A percentile compares a stretch with the other conserved stretches of the same genome.
Conservation (phyloP, 2,329 filamentous ascomycete genomes). For the Aspergillus alliaceus region DNA sequence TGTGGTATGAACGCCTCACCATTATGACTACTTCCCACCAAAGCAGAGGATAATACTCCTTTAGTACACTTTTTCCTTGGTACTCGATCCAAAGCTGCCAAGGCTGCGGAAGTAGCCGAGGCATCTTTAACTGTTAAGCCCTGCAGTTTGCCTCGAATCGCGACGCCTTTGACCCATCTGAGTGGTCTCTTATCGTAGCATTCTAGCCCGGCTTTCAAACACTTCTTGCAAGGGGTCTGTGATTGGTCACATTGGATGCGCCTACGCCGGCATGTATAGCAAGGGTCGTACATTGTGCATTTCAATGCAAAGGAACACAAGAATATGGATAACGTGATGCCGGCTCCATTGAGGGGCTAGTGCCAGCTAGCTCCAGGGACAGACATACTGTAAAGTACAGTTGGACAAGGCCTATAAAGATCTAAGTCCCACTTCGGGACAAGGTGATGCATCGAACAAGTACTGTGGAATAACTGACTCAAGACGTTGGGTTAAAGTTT, state of each 20-base stretch:
- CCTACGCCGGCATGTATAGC: slow-evolving; percentile 38
- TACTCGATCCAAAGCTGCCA: neutral
- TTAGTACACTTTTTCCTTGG: neutral
- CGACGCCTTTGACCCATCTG: slow-evolving; percentile 38
- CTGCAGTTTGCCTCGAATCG: slow-evolving; percentile 33
- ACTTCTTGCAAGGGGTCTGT: slow-evolving; percentile 32
- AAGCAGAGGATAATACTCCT: neutral
- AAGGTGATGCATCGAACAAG: neutral
- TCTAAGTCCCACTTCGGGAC: neutral
- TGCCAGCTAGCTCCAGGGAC: neutral
- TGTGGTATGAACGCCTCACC: neutral
- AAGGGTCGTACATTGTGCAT: slow-evolving; percentile 18
- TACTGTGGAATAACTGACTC: too few species aligned
- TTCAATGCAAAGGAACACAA: neutral
- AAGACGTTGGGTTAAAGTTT: neutral
- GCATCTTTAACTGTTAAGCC: slow-evolving; percentile 21
- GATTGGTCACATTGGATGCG: slow-evolving; percentile 37
- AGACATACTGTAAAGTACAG: neutral
- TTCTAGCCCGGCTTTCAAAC: slow-evolving; percentile 32
- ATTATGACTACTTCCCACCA: neutral
- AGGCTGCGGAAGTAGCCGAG: neutral
- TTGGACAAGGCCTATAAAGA: too few species aligned
- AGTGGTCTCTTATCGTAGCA: slow-evolving; percentile 34
- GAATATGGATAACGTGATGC: neutral
- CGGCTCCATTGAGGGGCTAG: neutral